Conservation (phyloP, 2,329 filamentous ascomycete species). For the Colletotrichum orbiculare region DNA sequence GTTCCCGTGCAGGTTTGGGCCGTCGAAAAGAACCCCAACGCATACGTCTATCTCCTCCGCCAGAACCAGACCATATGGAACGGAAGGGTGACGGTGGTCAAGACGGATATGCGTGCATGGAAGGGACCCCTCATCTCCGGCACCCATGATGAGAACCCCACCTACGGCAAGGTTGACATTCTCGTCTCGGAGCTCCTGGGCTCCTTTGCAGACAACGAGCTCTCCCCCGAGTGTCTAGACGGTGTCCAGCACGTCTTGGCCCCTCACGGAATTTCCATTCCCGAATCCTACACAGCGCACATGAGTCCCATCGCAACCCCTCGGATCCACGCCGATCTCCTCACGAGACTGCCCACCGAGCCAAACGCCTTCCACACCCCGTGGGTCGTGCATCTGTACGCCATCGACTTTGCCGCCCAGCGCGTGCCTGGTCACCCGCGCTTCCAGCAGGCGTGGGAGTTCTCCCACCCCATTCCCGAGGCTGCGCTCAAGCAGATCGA, state of each 20-base stretch:
- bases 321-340: conserved; percentile 84
- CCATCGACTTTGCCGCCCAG: conserved; percentile 82
- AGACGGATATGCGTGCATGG: conserved; percentile 98
- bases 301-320: conserved; percentile 92
- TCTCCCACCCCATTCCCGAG: conserved; percentile 77
- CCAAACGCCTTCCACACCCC: conserved; percentile 86
- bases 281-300: conserved; percentile 91
- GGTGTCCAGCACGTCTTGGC: conserved; percentile 92
- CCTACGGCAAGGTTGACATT: conserved; percentile 83
- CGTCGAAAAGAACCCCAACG: conserved; percentile 98
- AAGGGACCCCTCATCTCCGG: conserved; percentile 75
- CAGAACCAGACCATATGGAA: conserved; percentile 88
- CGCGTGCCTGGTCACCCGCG: conserved; percentile 65
- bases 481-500: conserved; percentile 65
- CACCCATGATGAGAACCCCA: conserved; percentile 54
- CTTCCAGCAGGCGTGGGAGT: conserved; percentile 85
- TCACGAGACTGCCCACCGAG: conserved; percentile 69
- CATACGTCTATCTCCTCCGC: conserved; percentile 89
- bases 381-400: conserved; percentile 93
- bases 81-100: conserved; percentile 84
- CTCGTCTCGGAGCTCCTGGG: conserved; percentile 93
- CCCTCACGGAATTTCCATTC: conserved; percentile 90
- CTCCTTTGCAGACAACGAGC: conserved; percentile 96
- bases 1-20: conserved; percentile 89
- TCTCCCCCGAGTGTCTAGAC: conserved; percentile 95